Evolutionary conservation across 768 basidiomycete species (phyloP), one percentile per base, ranked within the genome.

Genomic region (Leucosporidium creatinivorum): DNA sequence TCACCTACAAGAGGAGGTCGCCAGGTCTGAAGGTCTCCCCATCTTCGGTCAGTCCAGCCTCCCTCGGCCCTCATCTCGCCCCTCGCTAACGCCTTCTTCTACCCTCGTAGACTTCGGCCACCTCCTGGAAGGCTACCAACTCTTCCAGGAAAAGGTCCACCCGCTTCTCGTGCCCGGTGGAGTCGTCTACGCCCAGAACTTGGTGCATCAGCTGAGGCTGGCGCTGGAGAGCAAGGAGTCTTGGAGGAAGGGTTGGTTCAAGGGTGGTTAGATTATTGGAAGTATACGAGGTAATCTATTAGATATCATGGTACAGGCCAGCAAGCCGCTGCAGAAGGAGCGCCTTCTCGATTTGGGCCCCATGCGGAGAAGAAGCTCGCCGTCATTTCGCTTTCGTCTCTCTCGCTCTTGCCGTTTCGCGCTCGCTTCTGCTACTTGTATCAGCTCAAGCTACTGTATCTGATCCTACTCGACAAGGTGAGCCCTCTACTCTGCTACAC

Each of bases 141-240:
- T 51, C 19, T 72, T 72, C 56, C 70, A 72, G 25, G 70, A 72
- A 18, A 68, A 69, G 55, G 70, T 72, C 10, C 70, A 72, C 51
- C 70, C 70, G 17, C 58, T 72, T 17, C 54, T 69, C 26, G 50
- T 72, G 4, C 70, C 70, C 1, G 70, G 70, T 1, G 70, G 70
- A 19, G 62, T 69, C 21, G 25, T 65, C 13, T 72, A 72, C 57
- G 67, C 67, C 13, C 65, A 69, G 25, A 69, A 69, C 60, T 19
- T 72, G 18, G 25, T 72, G 12, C 67, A 72, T 23, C 70, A 72
- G 49, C 57, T 72, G 15, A 57, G 62, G 28, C n/a, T 69, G 4
- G 70, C 70, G 50, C 25, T 72, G 1, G 70, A 58, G 59, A 55
- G 64, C n/a, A 30, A 33, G 23, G 19, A 31, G 44, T 65, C 39